These are phyloP conservation scores for Heliosperma pusillum DNA, from an alignment of 148 eudicot genomes.

Conservation along the genomic window DNA sequence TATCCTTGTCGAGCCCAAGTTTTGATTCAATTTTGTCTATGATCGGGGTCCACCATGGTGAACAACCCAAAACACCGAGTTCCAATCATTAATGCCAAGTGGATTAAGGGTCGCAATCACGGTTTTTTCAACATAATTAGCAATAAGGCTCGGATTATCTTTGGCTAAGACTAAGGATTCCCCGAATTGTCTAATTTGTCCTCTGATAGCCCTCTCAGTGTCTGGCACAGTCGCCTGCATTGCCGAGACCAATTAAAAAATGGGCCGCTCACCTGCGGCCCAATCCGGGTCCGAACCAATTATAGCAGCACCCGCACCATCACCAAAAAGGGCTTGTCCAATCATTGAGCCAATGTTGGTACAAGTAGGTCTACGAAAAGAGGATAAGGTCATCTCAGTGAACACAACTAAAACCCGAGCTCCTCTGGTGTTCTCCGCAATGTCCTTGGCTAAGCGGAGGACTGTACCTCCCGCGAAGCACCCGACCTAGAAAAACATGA, in stretches of 20 bases:
- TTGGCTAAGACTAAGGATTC: background rate
- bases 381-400: background rate
- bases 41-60: constrained; percentile 17
- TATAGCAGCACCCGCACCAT: constrained; percentile 36
- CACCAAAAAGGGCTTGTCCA: constrained; percentile 20
- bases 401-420: constrained; percentile 3
- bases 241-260: background rate
- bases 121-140: constrained; percentile 10
- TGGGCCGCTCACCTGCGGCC: constrained; percentile 1
- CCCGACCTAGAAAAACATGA: too few species aligned
- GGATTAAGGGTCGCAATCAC: background rate
- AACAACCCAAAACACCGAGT: constrained; percentile 14
- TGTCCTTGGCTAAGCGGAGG: constrained; percentile 41
- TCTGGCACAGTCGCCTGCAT: background rate
- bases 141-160: background rate
- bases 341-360: constrained; percentile 36
- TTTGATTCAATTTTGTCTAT: constrained; percentile 20
- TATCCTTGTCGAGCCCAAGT: constrained; percentile 5
- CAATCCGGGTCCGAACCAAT: constrained; percentile 32
- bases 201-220: background rate
- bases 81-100: constrained; percentile 13
- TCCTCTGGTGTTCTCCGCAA: constrained; percentile 37
- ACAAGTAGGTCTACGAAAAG: constrained; percentile 37
- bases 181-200: background rate
- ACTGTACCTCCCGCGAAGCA: constrained; percentile 2